Percentiles rank a stretch among this genome's conserved stretches.
These are phyloP conservation scores for Kwoniella botswanensis DNA, from an alignment of 768 basidiomycete species.

Conservation along the genomic window DNA sequence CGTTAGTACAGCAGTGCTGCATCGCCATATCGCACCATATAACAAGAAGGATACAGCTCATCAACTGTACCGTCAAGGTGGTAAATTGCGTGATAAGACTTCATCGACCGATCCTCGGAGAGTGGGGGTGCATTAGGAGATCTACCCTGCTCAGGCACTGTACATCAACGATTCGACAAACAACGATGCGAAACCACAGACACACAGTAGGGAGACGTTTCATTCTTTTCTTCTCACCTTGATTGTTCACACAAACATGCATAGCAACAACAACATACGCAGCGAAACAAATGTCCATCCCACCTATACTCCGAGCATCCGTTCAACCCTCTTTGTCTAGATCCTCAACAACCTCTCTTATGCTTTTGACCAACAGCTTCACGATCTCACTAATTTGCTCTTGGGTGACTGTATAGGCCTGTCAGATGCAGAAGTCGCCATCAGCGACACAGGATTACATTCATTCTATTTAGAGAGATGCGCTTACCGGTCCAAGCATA, in stretches of 20 bases:
- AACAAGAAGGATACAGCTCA: too few species aligned
- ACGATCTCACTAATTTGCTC: slow-evolving; percentile 32
- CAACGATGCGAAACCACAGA: background rate
- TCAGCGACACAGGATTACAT: too few species aligned
- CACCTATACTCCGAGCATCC: too few species aligned
- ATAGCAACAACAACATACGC: too few species aligned
- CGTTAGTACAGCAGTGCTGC: too few species aligned
- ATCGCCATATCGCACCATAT: too few species aligned
- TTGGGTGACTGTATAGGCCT: slow-evolving; percentile 33
- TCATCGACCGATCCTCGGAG: background rate
- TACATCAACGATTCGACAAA: background rate
- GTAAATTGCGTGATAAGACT: slow-evolving; percentile 6
- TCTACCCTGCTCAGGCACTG: background rate
- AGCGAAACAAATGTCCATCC: too few species aligned
- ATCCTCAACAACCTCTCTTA: slow-evolving; percentile 18
- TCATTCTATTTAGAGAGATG: background rate
- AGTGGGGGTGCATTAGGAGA: background rate
- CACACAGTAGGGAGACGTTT: background rate
- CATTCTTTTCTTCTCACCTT: background rate
- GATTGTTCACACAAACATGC: background rate
- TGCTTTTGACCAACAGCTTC: slow-evolving; percentile 19
- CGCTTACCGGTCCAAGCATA: slow-evolving; percentile 26
- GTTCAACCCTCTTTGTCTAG: background rate
- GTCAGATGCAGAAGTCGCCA: background rate
- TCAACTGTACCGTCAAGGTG: too few species aligned